Base-by-base conservation (phyloP, 2,329 filamentous ascomycete species). In the Parafenestella ontariensis region DNA sequence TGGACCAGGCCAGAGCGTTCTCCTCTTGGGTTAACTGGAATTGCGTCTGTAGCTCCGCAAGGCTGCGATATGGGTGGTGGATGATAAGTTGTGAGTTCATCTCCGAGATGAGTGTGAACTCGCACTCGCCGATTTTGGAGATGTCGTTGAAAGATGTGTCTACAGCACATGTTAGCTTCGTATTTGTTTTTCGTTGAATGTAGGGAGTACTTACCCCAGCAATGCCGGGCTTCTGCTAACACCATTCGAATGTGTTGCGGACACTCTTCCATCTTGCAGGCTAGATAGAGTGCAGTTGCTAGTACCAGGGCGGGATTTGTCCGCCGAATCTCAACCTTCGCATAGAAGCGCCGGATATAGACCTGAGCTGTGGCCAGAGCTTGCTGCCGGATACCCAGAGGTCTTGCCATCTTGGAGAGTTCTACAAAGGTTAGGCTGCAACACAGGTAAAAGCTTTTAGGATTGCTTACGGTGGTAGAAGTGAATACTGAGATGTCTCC, bases 261-360 rank as follows among this genome's bases (percentile, higher is more conserved):
- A 46, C 89, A 93, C 76, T 99, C 95, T 76, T 99, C 95, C 87
- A 96, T 96, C 78, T 99, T 99, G 80, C 92, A 96, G 18, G 95
- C 93, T 31, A 99, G 82, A 75, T 99, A 99, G 56, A 98, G 84
- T 5, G 94, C 91, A 1, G 95, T 98, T n/a, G 92, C 89, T 61
- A 96, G 85, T 54, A 98, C 87, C 31, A 98, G 87, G 72, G 96
- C 96, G 3, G 94, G 92, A 68, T 98, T 99, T 43, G 93, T 96
- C 59, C 89, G 87, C 52, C 94, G 89, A 61, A 98, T 92, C 70
- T 96, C 92, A 66, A 96, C 90, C 66, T 90, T 91, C 41, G 87
- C 87, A 76, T 96, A 98, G 81, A 96, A 98, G 55, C 95, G 87
- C 70, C 96, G 94, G 66, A 98, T 85, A 78, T 98, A 99, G 62